Evolutionary conservation across 179 eudicot species (phyloP).

Genomic region (Silene coronaria): DNA sequence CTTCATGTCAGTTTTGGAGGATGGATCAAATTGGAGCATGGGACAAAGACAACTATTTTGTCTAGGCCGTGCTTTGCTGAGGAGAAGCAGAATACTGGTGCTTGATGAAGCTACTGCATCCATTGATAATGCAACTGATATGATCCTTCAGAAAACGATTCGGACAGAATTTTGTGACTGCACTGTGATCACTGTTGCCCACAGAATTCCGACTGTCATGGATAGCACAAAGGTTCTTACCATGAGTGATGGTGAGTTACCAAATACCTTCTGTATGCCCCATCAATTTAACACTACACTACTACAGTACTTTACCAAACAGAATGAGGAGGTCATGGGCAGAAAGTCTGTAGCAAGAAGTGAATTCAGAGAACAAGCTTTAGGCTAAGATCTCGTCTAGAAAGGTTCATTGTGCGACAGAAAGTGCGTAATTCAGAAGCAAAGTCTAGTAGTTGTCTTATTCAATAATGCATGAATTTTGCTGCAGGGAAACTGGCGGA

Average conservation of each 20-base stretch:
- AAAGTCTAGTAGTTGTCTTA: too few species aligned
- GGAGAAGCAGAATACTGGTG: conserved; percentile 62
- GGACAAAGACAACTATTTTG: conserved; percentile 80
- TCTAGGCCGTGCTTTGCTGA: conserved; percentile 65
- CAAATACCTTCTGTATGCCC: background rate
- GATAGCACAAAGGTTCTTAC: conserved; percentile 79
- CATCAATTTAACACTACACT: too few species aligned
- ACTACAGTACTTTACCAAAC: too few species aligned
- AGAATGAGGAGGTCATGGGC: too few species aligned
- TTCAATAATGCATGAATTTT: background rate
- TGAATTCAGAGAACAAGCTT: too few species aligned
- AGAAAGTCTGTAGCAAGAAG: too few species aligned
- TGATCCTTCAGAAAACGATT: conserved; percentile 62
- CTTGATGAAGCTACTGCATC: conserved; percentile 89
- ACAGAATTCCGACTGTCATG: conserved; percentile 81
- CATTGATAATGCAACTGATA: conserved; percentile 64
- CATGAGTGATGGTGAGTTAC: conserved; percentile 56
- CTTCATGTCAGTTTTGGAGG: conserved; percentile 47
- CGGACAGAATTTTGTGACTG: conserved; percentile 61
- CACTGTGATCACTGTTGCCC: conserved; percentile 79
- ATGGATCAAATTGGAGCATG: conserved; percentile 89
- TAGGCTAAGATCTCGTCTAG: too few species aligned
- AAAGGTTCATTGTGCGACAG: too few species aligned
- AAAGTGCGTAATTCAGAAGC: too few species aligned
- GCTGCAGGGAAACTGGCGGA: conserved; percentile 60